These are phyloP conservation scores for Scheffersomyces titani DNA, from an alignment of 1,139 yeast genomes.

Conservation along the genomic window DNA sequence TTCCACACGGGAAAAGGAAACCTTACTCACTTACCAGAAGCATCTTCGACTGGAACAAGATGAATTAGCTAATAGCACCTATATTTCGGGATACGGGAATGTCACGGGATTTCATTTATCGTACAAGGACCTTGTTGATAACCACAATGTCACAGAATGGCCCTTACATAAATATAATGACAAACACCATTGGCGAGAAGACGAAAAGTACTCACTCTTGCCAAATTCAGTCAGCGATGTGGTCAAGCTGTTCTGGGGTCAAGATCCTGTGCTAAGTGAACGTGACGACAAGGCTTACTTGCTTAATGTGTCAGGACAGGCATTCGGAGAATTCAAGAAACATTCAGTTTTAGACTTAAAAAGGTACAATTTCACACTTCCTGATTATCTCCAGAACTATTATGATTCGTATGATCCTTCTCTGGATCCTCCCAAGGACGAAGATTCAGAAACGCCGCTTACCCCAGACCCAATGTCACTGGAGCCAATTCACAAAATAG, in stretches of 20 bases:
- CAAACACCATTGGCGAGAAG: slow-evolving; percentile 52
- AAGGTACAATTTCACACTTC: slow-evolving; percentile 30
- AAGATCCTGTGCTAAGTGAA: slow-evolving; percentile 13
- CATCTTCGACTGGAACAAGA: slow-evolving; percentile 30
- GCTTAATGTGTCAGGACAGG: slow-evolving; percentile 52
- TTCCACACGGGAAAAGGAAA: slow-evolving; percentile 27
- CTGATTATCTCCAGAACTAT: slow-evolving; percentile 43
- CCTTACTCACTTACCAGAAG: slow-evolving; percentile 29
- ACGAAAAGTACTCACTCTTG: slow-evolving; percentile 55
- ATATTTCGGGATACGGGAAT: slow-evolving; percentile 62
- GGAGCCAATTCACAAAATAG: slow-evolving; percentile 18
- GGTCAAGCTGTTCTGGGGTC: slow-evolving; percentile 54
- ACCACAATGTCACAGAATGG: slow-evolving; percentile 51
- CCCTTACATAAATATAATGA: slow-evolving; percentile 51
- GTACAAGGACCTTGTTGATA: slow-evolving; percentile 53
- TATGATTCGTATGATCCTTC: slow-evolving; percentile 27
- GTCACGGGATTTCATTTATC: slow-evolving; percentile 71
- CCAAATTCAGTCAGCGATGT: slow-evolving; percentile 57
- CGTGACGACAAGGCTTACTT: slow-evolving; percentile 34
- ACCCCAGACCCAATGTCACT: not conserved
- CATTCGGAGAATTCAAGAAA: slow-evolving; percentile 45
- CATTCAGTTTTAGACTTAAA: slow-evolving; percentile 13
- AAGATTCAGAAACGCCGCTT: slow-evolving; percentile 23
- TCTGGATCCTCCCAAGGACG: slow-evolving; percentile 16
- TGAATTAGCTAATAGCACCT: slow-evolving; percentile 43